Evolutionary conservation across 352 stramenopile species (phyloP).

Genomic region (Globisporangium uncinulatum): DNA sequence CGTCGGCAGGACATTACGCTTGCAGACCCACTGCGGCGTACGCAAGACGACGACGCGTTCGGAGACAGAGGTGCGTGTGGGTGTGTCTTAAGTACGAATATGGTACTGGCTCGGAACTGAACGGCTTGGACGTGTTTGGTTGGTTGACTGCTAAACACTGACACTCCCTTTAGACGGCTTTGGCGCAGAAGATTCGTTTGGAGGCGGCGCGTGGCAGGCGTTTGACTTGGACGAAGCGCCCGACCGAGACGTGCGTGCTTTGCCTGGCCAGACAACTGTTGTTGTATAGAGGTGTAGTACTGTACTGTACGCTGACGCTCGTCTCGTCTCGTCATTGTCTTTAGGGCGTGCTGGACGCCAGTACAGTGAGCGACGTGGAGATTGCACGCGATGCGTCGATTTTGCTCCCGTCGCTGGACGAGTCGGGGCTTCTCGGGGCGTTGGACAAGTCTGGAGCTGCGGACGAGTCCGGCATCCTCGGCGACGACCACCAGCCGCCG

Average conservation of each 20-base stretch:
- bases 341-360: constrained; percentile 47
- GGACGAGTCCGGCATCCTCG: constrained; percentile 22
- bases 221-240: constrained; percentile 77
- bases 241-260: constrained; percentile 26
- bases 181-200: constrained; percentile 70
- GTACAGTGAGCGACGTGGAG: constrained; percentile 78
- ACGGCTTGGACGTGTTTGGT: background rate
- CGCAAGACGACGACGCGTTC: constrained; percentile 44
- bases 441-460: constrained; percentile 39
- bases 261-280: background rate
- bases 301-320: background rate
- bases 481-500: constrained; percentile 26
- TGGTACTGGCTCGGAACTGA: background rate
- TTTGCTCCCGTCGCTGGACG: constrained; percentile 38
- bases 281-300: too few species aligned
- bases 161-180: constrained; percentile 41
- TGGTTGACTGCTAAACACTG: background rate
- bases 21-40: constrained; percentile 49
- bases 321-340: background rate
- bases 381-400: constrained; percentile 67
- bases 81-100: background rate
- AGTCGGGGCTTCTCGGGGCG: constrained; percentile 40
- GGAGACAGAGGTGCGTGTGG: constrained; percentile 37
- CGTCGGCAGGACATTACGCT: constrained; percentile 84
- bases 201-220: constrained; percentile 68